These are phyloP conservation scores for Diophrys sp. DNA, from an alignment of 73 alveolate species.

Conservation along the genomic window DNA sequence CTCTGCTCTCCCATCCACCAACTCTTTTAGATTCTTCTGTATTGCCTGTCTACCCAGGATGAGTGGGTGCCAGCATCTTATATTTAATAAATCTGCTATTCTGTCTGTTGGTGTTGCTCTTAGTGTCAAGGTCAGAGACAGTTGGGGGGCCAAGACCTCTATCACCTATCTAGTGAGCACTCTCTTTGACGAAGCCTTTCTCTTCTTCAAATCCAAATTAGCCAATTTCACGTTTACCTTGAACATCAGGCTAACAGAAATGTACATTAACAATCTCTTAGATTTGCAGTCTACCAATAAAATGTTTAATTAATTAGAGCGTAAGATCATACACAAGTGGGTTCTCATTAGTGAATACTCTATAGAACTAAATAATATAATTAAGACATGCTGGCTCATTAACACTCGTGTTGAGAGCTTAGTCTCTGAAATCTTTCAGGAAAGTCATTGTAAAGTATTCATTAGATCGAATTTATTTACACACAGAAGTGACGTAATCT, in stretches of 20 bases:
- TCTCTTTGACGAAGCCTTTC: too few species aligned
- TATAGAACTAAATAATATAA: too few species aligned
- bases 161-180: not conserved
- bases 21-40: not conserved
- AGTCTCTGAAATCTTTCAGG: not conserved
- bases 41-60: not conserved
- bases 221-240: too few species aligned
- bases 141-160: not conserved
- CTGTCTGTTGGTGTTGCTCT: not conserved
- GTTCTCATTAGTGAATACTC: not conserved
- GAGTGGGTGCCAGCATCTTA: not conserved
- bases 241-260: not conserved
- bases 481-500: not conserved
- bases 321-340: not conserved
- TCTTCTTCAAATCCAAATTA: too few species aligned
- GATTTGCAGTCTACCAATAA: not conserved
- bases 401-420: not conserved
- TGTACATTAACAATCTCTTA: not conserved
- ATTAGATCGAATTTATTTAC: not conserved
- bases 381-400: not conserved
- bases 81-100: not conserved
- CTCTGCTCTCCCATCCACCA: not conserved
- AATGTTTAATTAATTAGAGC: not conserved
- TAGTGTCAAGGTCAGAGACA: not conserved
- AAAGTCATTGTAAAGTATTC: not conserved